These are phyloP conservation scores for Alternaria conjuncta DNA, from an alignment of 2,329 filamentous ascomycete genomes.

Conservation along the genomic window DNA sequence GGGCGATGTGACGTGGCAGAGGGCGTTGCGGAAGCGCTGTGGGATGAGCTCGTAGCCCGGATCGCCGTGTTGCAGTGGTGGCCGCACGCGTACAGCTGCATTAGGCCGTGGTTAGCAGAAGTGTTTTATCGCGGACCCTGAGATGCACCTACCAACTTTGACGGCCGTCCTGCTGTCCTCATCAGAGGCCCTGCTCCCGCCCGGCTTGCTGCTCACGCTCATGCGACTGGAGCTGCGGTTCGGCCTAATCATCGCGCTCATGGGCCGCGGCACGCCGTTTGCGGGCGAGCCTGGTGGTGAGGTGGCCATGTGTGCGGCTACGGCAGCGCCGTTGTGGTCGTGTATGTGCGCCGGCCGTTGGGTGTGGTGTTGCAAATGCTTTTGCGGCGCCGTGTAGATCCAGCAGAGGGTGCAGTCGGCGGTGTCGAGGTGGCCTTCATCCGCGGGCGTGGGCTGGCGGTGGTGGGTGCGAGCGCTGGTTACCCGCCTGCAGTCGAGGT, in stretches of 20 bases:
- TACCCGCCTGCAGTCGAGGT: background rate
- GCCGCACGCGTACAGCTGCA: slow-evolving; percentile 88
- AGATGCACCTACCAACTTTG: slow-evolving; percentile 82
- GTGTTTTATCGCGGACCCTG: slow-evolving; percentile 5
- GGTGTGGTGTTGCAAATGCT: slow-evolving; percentile 10
- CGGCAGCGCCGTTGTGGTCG: slow-evolving; percentile 27
- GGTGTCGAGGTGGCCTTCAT: slow-evolving; percentile 14
- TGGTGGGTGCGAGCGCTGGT: background rate
- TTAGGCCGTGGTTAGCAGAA: slow-evolving; percentile 30
- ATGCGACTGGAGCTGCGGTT: slow-evolving; percentile 82
- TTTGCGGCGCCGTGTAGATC: slow-evolving; percentile 10
- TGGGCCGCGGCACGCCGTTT: slow-evolving; percentile 64
- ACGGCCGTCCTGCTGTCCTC: slow-evolving; percentile 90
- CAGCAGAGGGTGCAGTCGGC: slow-evolving; percentile 16
- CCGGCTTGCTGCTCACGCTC: slow-evolving; percentile 80
- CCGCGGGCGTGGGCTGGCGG: slow-evolving; percentile 3
- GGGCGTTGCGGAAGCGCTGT: slow-evolving; percentile 90
- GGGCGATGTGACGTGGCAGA: slow-evolving; percentile 85
- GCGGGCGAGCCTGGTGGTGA: slow-evolving; percentile 49
- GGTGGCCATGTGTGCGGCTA: slow-evolving; percentile 40
- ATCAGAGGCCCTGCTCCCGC: slow-evolving; percentile 83
- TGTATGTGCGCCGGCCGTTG: slow-evolving; percentile 19
- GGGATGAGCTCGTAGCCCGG: slow-evolving; percentile 95
- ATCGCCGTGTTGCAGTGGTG: slow-evolving; percentile 80
- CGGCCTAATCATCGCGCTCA: slow-evolving; percentile 81